Percentiles rank a stretch among this genome's conserved stretches.
Conservation (phyloP, 768 basidiomycete species). For the Cubamyces sp. region DNA sequence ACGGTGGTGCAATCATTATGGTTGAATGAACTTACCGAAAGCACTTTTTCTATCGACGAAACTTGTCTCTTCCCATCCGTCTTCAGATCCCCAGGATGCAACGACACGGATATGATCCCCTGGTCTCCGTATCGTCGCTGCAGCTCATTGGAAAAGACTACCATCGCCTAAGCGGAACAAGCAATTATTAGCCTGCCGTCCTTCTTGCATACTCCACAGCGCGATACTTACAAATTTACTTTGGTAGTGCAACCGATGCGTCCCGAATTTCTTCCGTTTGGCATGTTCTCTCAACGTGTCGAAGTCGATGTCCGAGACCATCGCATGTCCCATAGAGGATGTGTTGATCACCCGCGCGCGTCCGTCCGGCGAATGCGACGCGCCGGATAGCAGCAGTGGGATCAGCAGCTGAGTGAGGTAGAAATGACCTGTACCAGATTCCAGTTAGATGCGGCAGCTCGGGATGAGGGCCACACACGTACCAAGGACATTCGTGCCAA, state of each 20-base stretch:
- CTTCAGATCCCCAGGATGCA: slow-evolving; percentile 45
- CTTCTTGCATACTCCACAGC: neutral
- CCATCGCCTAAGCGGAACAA: slow-evolving; percentile 42
- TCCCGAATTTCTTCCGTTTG: slow-evolving; percentile 25
- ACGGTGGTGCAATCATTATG: too few species aligned
- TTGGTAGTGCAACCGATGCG: slow-evolving; percentile 30
- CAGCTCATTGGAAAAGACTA: slow-evolving; percentile 49
- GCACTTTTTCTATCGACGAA: slow-evolving; percentile 15
- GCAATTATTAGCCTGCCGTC: neutral
- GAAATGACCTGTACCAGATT: slow-evolving; percentile 52
- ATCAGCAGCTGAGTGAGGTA: slow-evolving; percentile 57
- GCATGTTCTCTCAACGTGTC: slow-evolving; percentile 38
- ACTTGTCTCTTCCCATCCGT: slow-evolving; percentile 15
- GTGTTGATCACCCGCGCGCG: slow-evolving; percentile 51
- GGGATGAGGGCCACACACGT: neutral
- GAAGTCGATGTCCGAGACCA: slow-evolving; percentile 42
- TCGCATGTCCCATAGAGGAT: slow-evolving; percentile 43
- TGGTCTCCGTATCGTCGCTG: slow-evolving; percentile 45
- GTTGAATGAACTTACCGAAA: slow-evolving; percentile 7
- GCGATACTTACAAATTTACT: slow-evolving; percentile 50
- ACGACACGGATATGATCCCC: slow-evolving; percentile 47
- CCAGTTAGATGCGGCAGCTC: neutral
- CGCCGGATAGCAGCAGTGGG: slow-evolving; percentile 46
- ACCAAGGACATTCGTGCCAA: slow-evolving; percentile 61
- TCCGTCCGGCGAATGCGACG: slow-evolving; percentile 40